phyloP scores from a whole-genome alignment of 352 stramenopile genomes.

The Pythium phragmitis region DNA sequence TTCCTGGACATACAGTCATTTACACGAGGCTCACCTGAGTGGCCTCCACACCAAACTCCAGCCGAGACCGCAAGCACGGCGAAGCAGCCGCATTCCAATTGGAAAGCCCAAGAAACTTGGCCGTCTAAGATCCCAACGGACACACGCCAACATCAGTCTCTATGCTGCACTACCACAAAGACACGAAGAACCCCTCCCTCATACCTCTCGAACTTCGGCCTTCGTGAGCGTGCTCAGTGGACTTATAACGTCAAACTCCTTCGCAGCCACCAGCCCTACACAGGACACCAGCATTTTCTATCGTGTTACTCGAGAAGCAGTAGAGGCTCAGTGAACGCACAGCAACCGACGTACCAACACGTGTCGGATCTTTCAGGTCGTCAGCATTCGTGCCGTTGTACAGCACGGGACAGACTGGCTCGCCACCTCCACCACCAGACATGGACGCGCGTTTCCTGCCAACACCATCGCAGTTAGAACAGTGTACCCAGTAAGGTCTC shows the following conservation, averaged over 20 bases:
- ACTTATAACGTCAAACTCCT: conserved; percentile 92
- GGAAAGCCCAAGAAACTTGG: conserved; percentile 89
- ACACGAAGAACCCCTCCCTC: not conserved
- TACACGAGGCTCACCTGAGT: conserved; percentile 47
- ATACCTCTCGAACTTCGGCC: conserved; percentile 75
- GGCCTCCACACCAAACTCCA: conserved; percentile 94
- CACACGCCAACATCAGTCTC: not conserved
- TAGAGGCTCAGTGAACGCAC: not conserved
- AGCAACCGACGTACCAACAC: conserved; percentile 47
- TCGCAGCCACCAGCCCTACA: conserved; percentile 89
- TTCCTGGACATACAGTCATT: not conserved
- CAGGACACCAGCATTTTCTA: not conserved
- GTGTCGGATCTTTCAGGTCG: conserved; percentile 92
- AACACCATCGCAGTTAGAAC: not conserved
- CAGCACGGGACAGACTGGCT: conserved; percentile 46
- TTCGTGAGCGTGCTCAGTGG: conserved; percentile 91
- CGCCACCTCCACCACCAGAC: not conserved
- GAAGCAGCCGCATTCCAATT: conserved; percentile 97
- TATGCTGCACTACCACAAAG: not conserved
- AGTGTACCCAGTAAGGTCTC: not conserved
- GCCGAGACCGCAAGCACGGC: conserved; percentile 93
- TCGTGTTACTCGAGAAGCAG: not conserved
- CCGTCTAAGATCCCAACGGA: conserved; percentile 32
- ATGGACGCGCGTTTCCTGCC: conserved; percentile 26
- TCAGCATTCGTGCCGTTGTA: conserved; percentile 98